Evolutionary conservation across 805 yeast genomes (phyloP).

Genomic region (Sugiyamaella boreocaroliniensis): DNA sequence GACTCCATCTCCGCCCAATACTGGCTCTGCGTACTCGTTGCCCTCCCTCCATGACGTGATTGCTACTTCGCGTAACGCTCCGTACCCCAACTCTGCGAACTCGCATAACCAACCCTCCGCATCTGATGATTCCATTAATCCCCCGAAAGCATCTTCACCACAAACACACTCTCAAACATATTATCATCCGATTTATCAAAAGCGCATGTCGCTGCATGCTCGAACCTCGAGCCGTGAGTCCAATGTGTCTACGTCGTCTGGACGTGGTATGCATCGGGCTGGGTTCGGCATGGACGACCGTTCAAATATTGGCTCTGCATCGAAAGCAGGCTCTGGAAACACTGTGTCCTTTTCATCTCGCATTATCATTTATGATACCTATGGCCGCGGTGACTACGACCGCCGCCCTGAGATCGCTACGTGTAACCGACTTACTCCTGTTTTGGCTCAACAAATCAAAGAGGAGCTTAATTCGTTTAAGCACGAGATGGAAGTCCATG

Average conservation of each 20-base stretch:
- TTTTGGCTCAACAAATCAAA: slow-evolving; percentile 75
- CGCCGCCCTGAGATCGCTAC: slow-evolving; percentile 90
- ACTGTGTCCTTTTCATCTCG: slow-evolving; percentile 69
- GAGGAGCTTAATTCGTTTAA: slow-evolving; percentile 78
- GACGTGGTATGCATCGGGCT: neutral
- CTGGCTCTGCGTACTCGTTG: neutral
- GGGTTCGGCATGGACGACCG: neutral
- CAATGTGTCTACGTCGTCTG: slow-evolving; percentile 1
- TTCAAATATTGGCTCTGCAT: slow-evolving; percentile 1
- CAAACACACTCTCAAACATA: slow-evolving; percentile 3
- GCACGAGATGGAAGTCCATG: slow-evolving; percentile 77
- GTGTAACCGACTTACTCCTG: slow-evolving; percentile 84
- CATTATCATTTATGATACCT: slow-evolving; percentile 79
- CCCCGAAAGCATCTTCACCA: neutral
- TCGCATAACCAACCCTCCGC: neutral
- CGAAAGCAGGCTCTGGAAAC: neutral
- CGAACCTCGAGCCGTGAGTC: slow-evolving; percentile 14
- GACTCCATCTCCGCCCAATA: slow-evolving; percentile 3
- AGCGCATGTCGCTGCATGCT: slow-evolving; percentile 15
- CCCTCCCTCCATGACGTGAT: neutral
- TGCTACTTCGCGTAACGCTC: neutral
- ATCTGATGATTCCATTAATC: slow-evolving; percentile 3
- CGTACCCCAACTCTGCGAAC: neutral
- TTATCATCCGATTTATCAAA: slow-evolving; percentile 18
- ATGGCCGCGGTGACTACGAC: slow-evolving; percentile 76